Base-by-base conservation (phyloP, 768 basidiomycete genomes). In the Rhodotorula taiwanensis region DNA sequence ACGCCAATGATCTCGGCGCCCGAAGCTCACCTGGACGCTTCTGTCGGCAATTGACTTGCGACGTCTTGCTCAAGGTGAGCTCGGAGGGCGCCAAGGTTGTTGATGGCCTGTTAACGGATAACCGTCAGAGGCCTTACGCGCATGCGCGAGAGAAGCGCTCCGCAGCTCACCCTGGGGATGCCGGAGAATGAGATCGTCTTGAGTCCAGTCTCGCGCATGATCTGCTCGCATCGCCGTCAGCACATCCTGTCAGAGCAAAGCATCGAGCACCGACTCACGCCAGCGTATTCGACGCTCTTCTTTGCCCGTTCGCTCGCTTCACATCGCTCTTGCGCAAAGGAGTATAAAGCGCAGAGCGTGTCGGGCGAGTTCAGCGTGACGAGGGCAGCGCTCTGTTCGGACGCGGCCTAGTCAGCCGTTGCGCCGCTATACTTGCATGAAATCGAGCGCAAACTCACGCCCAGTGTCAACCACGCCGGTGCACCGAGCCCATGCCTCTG, bases 101-200 rank as follows among this genome's bases (percentile, higher is more conserved):
- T 78, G 71, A 78, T 78, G 2, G 75, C 74, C 70, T 74, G 55
- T 21, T 5, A 9, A 20, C 7, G 5, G 7, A 20, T 20, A 11
- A 11, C 0, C 6, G 14, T 18, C 33, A 27, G 20, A 11, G 16
- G 21, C 13, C 4, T 33, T 4, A 18, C 8, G 30, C 0, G 15
- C 3, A 31, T 16, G 25, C 4, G 50, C 20, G 20, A n/a, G 5
- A 52, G 25, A 14, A 36, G 33, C 5, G 11, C 0, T n/a, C 23
- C 15, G 25, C 1, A 2, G 30, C 71, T 55, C 36, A 74, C 74
- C 28, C 65, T 54, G 3, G 71, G 66, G 45, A 71, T 74, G 34
- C 75, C 75, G 21, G 66, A 63, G 61, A 77, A 76, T 7, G 73
- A 73, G 59, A 78, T 77, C 55, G 76, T 77, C 55, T 78, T 78